Conservation (phyloP, 2,329 filamentous ascomycete species). For the Niveomyces coronatus region DNA sequence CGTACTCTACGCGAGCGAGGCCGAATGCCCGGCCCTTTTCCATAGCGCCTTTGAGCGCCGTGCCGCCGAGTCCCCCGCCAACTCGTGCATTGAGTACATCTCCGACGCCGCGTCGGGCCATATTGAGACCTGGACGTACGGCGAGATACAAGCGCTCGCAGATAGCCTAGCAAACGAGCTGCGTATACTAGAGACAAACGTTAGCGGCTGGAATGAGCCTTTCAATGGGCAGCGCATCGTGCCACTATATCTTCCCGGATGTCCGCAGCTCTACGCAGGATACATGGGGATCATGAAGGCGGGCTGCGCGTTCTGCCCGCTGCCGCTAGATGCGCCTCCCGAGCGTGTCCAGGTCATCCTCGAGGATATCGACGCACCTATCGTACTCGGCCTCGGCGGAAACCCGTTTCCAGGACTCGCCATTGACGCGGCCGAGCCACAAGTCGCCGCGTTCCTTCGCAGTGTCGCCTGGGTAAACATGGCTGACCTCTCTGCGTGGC, state of each 20-base stretch:
- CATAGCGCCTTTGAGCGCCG: constrained; percentile 9
- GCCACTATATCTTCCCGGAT: constrained; percentile 9
- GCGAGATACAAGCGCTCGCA: constrained; percentile 2
- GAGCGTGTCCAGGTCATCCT: constrained; percentile 8
- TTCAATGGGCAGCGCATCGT: constrained; percentile 29
- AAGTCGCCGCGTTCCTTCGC: constrained; percentile 10
- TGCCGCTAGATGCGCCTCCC: constrained; percentile 8
- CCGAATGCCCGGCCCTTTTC: constrained; percentile 6
- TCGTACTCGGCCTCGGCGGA: constrained; percentile 13
- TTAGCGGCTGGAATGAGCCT: constrained; percentile 35
- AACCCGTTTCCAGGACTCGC: constrained; percentile 17
- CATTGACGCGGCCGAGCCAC: constrained; percentile 11
- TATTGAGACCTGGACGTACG: constrained; percentile 8
- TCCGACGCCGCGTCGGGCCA: constrained; percentile 3
- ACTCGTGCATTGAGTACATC: constrained; percentile 8
- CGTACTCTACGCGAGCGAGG: constrained; percentile 2
- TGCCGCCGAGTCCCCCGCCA: constrained; percentile 3
- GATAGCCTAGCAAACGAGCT: constrained; percentile 4
- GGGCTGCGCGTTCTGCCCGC: constrained; percentile 6
- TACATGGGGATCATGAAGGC: constrained; percentile 13
- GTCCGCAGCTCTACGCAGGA: constrained; percentile 8
- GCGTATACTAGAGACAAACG: constrained; percentile 16
- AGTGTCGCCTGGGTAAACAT: constrained; percentile 9
- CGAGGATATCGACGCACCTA: constrained; percentile 7
- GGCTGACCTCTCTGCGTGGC: constrained; percentile 7